These are phyloP conservation scores for Sphagnum magellanicum DNA, from an alignment of 228 moss, liverwort and hornwort species.

Conservation along the genomic window DNA sequence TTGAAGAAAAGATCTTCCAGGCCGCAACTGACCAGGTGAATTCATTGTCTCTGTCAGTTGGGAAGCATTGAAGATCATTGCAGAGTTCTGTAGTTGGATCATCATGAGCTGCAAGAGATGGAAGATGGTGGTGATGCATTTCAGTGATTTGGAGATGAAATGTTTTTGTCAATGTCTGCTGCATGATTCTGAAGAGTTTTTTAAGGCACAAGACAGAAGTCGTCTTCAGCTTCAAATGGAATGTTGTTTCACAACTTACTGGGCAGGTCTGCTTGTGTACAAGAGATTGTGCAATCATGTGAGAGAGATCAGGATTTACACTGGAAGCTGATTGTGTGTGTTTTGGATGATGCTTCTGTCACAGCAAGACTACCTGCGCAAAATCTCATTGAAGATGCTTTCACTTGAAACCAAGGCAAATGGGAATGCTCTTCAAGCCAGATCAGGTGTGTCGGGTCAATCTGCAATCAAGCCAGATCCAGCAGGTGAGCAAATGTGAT, in stretches of 20 bases:
- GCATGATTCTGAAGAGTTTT: neutral
- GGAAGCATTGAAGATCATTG: neutral
- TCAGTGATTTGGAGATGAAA: neutral
- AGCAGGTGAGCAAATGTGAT: constrained; percentile 14
- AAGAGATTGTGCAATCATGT: too few species aligned
- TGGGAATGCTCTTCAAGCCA: constrained; percentile 15
- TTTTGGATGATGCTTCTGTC: neutral
- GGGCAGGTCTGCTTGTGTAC: too few species aligned
- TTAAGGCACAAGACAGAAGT: too few species aligned
- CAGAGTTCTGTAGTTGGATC: neutral
- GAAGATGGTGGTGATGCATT: too few species aligned
- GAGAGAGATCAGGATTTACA: too few species aligned
- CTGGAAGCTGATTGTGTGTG: neutral
- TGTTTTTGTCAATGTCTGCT: neutral
- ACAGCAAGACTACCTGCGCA: constrained; percentile 65
- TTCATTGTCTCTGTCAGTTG: neutral
- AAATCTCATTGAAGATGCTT: constrained; percentile 61
- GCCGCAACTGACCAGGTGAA: constrained; percentile 30
- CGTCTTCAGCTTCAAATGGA: too few species aligned
- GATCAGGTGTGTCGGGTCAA: constrained; percentile 14
- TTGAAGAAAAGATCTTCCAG: constrained; percentile 35
- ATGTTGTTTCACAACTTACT: too few species aligned
- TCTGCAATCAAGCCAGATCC: constrained; percentile 22
- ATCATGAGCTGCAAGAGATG: too few species aligned
- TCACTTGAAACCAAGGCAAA: constrained; percentile 53